phyloP scores from a whole-genome alignment of 768 basidiomycete genomes.

The Lactarius sanguifluus region DNA sequence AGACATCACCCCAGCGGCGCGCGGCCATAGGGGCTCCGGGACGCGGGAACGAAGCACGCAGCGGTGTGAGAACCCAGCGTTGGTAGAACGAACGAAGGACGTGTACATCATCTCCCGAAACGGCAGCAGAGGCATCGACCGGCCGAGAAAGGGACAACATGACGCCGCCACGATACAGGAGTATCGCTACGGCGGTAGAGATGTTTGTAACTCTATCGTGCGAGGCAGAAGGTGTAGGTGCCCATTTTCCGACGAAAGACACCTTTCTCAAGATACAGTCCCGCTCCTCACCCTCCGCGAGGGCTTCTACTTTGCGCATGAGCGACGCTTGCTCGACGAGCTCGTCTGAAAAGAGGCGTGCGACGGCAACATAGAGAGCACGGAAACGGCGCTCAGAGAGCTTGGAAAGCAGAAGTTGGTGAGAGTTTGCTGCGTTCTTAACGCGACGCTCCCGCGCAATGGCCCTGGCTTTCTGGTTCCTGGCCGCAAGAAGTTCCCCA shows the following conservation, averaged over 20 bases:
- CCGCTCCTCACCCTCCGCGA: conserved; percentile 37
- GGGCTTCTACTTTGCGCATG: conserved; percentile 39
- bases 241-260: conserved; percentile 69
- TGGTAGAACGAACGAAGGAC: conserved; percentile 58
- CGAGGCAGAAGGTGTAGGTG: conserved; percentile 54
- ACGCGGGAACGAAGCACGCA: conserved; percentile 47
- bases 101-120: conserved; percentile 38
- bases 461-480: conserved; percentile 28
- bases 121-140: conserved; percentile 34
- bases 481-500: conserved; percentile 4
- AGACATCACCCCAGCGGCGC: conserved; percentile 56
- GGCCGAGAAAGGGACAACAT: conserved; percentile 17
- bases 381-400: conserved; percentile 52
- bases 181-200: conserved; percentile 57
- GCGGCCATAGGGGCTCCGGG: conserved; percentile 63
- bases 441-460: conserved; percentile 30
- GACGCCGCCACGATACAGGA: conserved; percentile 46
- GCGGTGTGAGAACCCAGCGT: conserved; percentile 57
- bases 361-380: conserved; percentile 61
- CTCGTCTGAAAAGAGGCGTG: conserved; percentile 57
- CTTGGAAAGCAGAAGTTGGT: conserved; percentile 43
- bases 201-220: conserved; percentile 69
- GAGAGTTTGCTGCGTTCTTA: conserved; percentile 31
- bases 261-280: conserved; percentile 42
- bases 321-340: conserved; percentile 49